Percentiles rank a stretch among this genome's conserved stretches.
These are phyloP conservation scores for Talaromyces wortmannii DNA, from an alignment of 495 filamentous ascomycete genomes.

Conservation along the genomic window DNA sequence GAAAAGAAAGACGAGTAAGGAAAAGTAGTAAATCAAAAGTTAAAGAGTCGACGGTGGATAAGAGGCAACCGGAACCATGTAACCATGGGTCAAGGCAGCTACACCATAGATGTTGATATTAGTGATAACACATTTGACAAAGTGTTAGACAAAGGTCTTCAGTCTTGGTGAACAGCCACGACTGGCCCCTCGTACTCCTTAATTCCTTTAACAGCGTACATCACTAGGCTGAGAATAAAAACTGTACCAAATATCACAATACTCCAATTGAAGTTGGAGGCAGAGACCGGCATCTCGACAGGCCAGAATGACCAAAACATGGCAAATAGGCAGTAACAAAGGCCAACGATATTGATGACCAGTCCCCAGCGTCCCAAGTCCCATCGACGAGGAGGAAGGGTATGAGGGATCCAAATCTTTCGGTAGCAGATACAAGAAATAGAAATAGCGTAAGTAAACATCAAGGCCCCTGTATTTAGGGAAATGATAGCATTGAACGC, in stretches of 20 bases:
- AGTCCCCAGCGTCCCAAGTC: constrained; percentile 27
- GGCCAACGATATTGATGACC: constrained; percentile 26
- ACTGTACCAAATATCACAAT: constrained; percentile 35
- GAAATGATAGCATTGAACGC: constrained; percentile 44
- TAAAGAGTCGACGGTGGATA: too few species aligned
- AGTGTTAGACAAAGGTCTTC: too few species aligned
- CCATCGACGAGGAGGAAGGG: constrained; percentile 34
- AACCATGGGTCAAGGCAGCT: too few species aligned
- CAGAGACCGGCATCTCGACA: constrained; percentile 19
- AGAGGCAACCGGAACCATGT: too few species aligned
- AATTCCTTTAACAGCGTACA: not conserved
- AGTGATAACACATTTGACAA: too few species aligned
- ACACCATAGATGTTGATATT: too few species aligned
- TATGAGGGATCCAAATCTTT: constrained; percentile 22
- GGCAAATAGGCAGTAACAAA: constrained; percentile 20
- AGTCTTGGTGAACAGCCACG: not conserved
- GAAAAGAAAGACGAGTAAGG: too few species aligned
- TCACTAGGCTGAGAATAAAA: constrained; percentile 3
- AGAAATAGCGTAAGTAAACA: constrained; percentile 33
- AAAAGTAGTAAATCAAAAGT: too few species aligned
- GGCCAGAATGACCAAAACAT: constrained; percentile 39
- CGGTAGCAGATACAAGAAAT: constrained; percentile 30
- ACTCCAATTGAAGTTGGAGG: constrained; percentile 41
- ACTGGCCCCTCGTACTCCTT: not conserved
- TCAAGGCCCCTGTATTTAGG: constrained; percentile 29